Evolutionary conservation across 345 rosid genomes (phyloP), one percentile per base, ranked within the genome.

Genomic region (Barbarea vulgaris): DNA sequence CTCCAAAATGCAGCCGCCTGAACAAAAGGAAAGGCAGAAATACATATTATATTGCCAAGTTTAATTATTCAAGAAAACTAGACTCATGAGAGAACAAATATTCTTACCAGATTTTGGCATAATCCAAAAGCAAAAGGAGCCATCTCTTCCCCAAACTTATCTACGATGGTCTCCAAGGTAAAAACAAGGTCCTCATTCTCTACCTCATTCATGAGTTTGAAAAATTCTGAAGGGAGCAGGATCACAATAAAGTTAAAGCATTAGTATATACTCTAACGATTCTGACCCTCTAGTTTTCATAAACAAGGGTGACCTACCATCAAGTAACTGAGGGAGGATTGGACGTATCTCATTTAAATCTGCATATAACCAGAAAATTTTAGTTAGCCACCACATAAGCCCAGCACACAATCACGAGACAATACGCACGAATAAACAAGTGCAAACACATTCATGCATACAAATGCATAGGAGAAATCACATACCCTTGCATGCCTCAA

Each of bases 1-100:
- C 90, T 88, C 98, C 98, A 93, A 83, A 93, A 93, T 60, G 98
- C 95, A 79, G 93, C 87, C 6, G 97, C 98, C 98, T 93, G 84
- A 70, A 78, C 31, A 39, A 68, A 55, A 56, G 46, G 44, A 44
- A 10, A 31, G 61, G 31, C 48, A 52, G 28, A 28, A 9, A 44
- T 47, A 28, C 17, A 41, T 51, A n/a, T 59, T 52, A 34, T 14
- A 51, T 67, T 33, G 15, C 39, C 50, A 58, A 44, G 46, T 39
- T 46, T n/a, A 57, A 54, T 13, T 44, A 41, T 30, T 34, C 30
- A 68, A 74, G 54, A 52, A 69, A 66, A 24, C 36, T 31, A 68
- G n/a, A 71, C 54, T 48, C 34, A 67, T 21, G 4, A 62, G 69
- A 47, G 31, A 74, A 39, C 73, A 27, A 5, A 34, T 18, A 41